Conservation (phyloP, 2,329 filamentous ascomycete species). For the Annulohypoxylon truncatum region DNA sequence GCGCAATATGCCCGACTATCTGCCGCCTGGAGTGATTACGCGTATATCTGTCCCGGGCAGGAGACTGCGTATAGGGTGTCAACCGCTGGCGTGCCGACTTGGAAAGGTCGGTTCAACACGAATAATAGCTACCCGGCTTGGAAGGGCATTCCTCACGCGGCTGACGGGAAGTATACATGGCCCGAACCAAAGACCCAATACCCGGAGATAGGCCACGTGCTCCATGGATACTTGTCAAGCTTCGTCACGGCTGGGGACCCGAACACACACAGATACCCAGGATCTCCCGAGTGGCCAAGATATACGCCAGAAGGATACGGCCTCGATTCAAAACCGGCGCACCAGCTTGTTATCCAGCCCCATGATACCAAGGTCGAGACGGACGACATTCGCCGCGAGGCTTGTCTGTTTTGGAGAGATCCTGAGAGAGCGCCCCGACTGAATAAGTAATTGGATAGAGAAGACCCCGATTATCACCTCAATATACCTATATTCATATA, state of each 20-base stretch:
- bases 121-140: conserved; percentile 51
- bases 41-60: conserved; percentile 58
- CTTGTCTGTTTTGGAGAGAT: conserved; percentile 53
- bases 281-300: conserved; percentile 45
- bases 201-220: conserved; percentile 52
- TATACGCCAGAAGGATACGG: conserved; percentile 45
- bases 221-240: conserved; percentile 54
- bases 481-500: conserved; percentile 10
- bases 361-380: conserved; percentile 49
- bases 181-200: conserved; percentile 51
- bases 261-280: conserved; percentile 42
- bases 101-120: conserved; percentile 55
- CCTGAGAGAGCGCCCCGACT: conserved; percentile 50
- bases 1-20: conserved; percentile 59
- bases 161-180: conserved; percentile 54
- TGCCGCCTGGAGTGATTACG: conserved; percentile 59
- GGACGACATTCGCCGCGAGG: conserved; percentile 50
- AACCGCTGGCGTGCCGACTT: conserved; percentile 49
- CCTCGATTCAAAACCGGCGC: conserved; percentile 40
- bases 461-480: background rate
- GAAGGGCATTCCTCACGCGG: conserved; percentile 54
- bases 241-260: conserved; percentile 54
- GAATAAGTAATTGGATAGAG: conserved; percentile 49
- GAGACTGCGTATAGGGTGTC: conserved; percentile 57
- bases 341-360: conserved; percentile 52